Conservation (phyloP, 208 protist species). For the Trichomonas tenax region DNA sequence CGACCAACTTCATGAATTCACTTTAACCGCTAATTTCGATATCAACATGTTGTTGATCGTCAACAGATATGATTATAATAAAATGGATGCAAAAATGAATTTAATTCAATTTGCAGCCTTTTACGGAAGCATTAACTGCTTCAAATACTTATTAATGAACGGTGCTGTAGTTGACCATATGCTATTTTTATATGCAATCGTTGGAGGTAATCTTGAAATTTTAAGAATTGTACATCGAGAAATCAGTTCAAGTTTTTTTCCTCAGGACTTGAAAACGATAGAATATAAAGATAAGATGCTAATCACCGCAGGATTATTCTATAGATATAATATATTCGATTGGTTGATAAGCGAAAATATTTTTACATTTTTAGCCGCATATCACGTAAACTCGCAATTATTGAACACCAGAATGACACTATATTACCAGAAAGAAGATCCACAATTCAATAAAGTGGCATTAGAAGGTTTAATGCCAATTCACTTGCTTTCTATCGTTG, state of each 20-base stretch:
- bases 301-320: background rate
- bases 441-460: background rate
- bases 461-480: background rate
- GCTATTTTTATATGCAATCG: background rate
- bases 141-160: background rate
- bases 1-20: background rate
- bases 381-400: background rate
- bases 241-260: background rate
- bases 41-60: background rate
- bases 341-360: background rate
- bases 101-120: background rate
- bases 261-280: background rate
- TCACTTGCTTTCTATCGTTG: background rate
- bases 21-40: background rate
- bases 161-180: background rate
- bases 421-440: background rate
- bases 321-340: background rate
- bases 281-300: background rate
- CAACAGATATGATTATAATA: background rate
- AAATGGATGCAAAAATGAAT: background rate
- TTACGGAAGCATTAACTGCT: background rate
- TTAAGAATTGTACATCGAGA: background rate
- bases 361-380: background rate
- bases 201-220: slow-evolving; percentile 1
- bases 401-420: background rate